A percentile compares a stretch with the other conserved stretches of the same genome.
phyloP scores from a whole-genome alignment of 768 basidiomycete species.

The Tylopilus intermedius region DNA sequence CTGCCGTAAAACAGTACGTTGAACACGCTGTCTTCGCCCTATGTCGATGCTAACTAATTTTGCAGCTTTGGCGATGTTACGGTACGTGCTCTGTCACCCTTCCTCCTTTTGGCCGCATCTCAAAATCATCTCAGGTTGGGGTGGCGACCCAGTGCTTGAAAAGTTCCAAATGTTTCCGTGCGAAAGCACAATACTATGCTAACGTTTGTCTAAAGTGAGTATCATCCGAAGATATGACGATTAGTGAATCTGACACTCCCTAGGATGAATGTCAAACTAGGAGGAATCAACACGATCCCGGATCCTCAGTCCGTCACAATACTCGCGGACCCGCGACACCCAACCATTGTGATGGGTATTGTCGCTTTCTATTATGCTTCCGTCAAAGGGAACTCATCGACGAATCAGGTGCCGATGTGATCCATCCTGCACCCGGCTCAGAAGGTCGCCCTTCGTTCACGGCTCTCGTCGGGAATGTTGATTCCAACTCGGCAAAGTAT shows the following conservation, averaged over 20 bases:
- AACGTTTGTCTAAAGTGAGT: slow-evolving; percentile 76
- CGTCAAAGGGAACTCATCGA: slow-evolving; percentile 1
- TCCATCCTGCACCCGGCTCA: slow-evolving; percentile 77
- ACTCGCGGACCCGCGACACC: slow-evolving; percentile 64
- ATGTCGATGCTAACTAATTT: background rate
- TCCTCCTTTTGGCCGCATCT: background rate
- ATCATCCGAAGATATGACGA: background rate
- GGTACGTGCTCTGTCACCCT: slow-evolving; percentile 28
- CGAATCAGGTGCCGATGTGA: slow-evolving; percentile 67
- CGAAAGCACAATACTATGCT: slow-evolving; percentile 74
- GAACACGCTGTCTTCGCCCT: background rate
- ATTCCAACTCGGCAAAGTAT: slow-evolving; percentile 72
- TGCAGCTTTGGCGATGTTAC: slow-evolving; percentile 67
- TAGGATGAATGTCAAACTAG: slow-evolving; percentile 81
- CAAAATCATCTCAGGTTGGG: slow-evolving; percentile 44
- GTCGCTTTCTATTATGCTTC: background rate
- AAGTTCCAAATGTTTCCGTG: slow-evolving; percentile 56
- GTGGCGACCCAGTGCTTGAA: slow-evolving; percentile 80
- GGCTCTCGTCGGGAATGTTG: slow-evolving; percentile 74
- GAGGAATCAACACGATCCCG: slow-evolving; percentile 77
- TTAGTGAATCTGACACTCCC: background rate
- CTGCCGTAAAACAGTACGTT: slow-evolving; percentile 71
- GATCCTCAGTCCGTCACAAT: slow-evolving; percentile 61
- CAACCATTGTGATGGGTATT: slow-evolving; percentile 77
- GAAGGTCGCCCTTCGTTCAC: slow-evolving; percentile 80